phyloP scores from a whole-genome alignment of 2,329 filamentous ascomycete species.

The Nothophoma quercina region DNA sequence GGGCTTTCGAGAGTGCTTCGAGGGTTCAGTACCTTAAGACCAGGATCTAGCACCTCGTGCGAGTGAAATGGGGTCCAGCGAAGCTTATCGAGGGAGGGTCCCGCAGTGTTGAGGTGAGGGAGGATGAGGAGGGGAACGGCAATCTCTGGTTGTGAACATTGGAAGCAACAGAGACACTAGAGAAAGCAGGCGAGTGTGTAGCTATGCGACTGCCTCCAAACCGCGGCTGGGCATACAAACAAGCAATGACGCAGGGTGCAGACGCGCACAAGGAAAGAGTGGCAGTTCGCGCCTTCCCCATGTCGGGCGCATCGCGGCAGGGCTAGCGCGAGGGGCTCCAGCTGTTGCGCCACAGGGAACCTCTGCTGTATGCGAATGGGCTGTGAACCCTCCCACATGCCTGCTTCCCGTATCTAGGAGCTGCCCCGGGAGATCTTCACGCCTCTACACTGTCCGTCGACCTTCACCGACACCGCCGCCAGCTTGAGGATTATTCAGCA shows the following conservation, averaged over 20 bases:
- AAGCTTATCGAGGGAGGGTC: constrained; percentile 3
- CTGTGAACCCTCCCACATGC: constrained; percentile 8
- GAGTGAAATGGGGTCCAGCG: not conserved
- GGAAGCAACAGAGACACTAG: constrained; percentile 4
- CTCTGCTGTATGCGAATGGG: constrained; percentile 10
- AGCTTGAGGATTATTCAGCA: constrained; percentile 29
- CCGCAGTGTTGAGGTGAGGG: constrained; percentile 5
- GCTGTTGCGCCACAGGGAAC: constrained; percentile 15
- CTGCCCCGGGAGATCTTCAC: not conserved
- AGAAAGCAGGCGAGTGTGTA: not conserved
- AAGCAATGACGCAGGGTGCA: constrained; percentile 24
- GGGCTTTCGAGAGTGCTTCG: too few relatives aligned
- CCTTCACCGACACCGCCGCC: constrained; percentile 11
- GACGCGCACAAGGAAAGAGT: constrained; percentile 11
- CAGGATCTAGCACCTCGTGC: not conserved
- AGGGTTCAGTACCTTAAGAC: not conserved
- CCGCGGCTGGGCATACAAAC: not conserved
- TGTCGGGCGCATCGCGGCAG: constrained; percentile 1
- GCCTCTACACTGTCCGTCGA: not conserved
- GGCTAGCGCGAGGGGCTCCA: constrained; percentile 32
- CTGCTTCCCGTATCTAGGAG: constrained; percentile 1
- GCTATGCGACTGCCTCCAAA: constrained; percentile 4
- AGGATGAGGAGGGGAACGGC: constrained; percentile 16
- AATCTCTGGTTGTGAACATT: constrained; percentile 23
- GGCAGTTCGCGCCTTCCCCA: constrained; percentile 12